Evolutionary conservation across 345 rosid species (phyloP).

Genomic region (Carallia brachiata): DNA sequence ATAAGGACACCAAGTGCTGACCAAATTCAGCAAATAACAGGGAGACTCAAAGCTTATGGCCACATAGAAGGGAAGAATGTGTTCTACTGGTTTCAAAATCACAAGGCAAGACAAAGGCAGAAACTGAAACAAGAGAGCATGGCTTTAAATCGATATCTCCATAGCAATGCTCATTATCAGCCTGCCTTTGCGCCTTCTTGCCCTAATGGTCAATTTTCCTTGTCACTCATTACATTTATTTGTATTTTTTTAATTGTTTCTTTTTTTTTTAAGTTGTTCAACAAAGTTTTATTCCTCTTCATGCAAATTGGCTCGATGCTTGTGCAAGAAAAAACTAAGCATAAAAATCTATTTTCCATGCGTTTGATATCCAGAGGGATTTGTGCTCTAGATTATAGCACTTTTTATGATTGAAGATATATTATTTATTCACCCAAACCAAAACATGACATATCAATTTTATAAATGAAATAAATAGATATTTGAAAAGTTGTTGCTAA

Average conservation of each 20-base stretch:
- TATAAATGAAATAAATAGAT: neutral
- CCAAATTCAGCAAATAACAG: conserved; percentile 85
- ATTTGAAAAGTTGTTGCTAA: neutral
- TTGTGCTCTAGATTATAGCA: conserved; percentile 1
- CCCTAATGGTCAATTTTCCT: conserved; percentile 45
- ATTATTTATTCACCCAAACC: neutral
- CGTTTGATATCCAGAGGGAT: conserved; percentile 5
- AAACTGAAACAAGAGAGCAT: conserved; percentile 76
- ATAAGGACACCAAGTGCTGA: conserved; percentile 85
- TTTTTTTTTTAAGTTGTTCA: neutral
- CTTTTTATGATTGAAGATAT: neutral
- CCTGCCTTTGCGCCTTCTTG: conserved; percentile 36
- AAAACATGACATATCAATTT: neutral
- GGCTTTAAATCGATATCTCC: conserved; percentile 55
- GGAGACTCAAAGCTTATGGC: conserved; percentile 66
- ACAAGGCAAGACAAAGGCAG: conserved; percentile 91
- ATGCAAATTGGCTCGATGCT: conserved; percentile 37
- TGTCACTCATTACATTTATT: neutral
- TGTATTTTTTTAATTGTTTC: neutral
- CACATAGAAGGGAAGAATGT: conserved; percentile 98
- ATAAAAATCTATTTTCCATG: neutral
- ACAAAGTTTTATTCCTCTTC: conserved; percentile 16
- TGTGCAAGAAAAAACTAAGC: conserved; percentile 4
- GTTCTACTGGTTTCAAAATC: conserved; percentile 98
- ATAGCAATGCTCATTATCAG: conserved; percentile 37